A percentile compares a stretch with the other conserved stretches of the same genome.
Evolutionary conservation across 257 asterid genomes (phyloP).

Genomic region (Petunia axillaris): DNA sequence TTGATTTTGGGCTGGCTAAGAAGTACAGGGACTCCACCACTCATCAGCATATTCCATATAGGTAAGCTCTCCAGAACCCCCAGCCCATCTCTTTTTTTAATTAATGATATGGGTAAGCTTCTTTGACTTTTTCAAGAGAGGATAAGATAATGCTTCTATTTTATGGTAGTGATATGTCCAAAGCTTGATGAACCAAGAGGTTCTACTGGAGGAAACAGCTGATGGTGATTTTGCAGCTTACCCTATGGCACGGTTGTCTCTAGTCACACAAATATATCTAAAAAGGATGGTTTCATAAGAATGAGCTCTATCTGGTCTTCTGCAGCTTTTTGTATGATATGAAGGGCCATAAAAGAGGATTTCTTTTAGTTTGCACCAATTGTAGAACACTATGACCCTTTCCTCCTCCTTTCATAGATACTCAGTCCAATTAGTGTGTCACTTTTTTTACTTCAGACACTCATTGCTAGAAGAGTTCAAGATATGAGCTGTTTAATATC

Average conservation of each 20-base stretch:
- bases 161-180: background rate
- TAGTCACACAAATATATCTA: background rate
- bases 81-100: background rate
- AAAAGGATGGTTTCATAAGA: slow-evolving; percentile 18
- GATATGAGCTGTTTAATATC: background rate
- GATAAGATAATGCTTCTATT: background rate
- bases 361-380: background rate
- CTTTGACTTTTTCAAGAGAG: slow-evolving; percentile 22
- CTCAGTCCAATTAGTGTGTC: slow-evolving; percentile 1
- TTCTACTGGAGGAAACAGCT: too few relatives aligned
- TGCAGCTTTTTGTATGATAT: slow-evolving; percentile 11
- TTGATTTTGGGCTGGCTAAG: slow-evolving; percentile 93
- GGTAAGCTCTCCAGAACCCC: slow-evolving; percentile 45
- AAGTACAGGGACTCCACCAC: slow-evolving; percentile 79
- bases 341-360: background rate
- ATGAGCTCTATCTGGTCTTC: background rate
- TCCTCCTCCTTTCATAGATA: background rate
- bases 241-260: too few relatives aligned
- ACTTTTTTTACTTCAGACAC: background rate
- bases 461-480: background rate
- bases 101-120: slow-evolving; percentile 18
- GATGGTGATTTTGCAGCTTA: too few relatives aligned
- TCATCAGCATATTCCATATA: slow-evolving; percentile 87
- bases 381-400: background rate
- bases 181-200: too few relatives aligned